Evolutionary conservation across 495 filamentous ascomycete genomes (phyloP), one percentile per base, ranked within the genome.

Genomic region (Penicillium bovifimosum): DNA sequence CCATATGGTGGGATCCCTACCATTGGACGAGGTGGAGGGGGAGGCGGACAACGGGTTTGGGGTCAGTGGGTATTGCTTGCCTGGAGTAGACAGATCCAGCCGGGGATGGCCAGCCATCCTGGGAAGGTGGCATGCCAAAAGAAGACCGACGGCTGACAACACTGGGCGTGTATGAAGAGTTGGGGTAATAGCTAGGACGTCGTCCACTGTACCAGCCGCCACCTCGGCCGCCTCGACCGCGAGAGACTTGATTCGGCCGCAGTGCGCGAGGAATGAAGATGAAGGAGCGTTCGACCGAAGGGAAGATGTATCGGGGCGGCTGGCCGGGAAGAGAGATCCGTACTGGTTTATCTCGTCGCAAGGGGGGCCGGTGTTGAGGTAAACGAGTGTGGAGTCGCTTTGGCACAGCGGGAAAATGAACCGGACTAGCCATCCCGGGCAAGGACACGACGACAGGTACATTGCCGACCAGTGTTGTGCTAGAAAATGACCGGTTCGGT

Each of bases 221-320:
- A 54, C 86, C 85, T 58, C 87, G 82, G 31, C 78, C 79, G 16
- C 78, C 79, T 26, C 84, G 74, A 24, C 81, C 78, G 41, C 89
- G 85, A 52, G 85, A 83, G 14, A 85, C 82, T 71, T 93, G 89
- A 66, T 95, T 96, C 35, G 95, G 95, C 59, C 93, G 81, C 68
- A 95, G 79, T 13, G 93, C 92, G 60, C 93, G 80, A 14, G 93
- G 93, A 50, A 99, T 99, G 70, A 99, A 99, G 58, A 97, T 95
- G 64, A 99, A 99, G 0, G 93, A 96, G 49, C 93, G 80, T 48
- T 96, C 90, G 42, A 78, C 78, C 9, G 88, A 83, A 6, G 93
- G 93, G 68, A 92, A 96, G 36, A 96, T 92, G 66, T 96, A 96
- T 39, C 87, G 82, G 17, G 90, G 82, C 14, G 80, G 66, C 47